Evolutionary conservation across 75 land plant species (phyloP).

Genomic region (Cryptomeria japonica): DNA sequence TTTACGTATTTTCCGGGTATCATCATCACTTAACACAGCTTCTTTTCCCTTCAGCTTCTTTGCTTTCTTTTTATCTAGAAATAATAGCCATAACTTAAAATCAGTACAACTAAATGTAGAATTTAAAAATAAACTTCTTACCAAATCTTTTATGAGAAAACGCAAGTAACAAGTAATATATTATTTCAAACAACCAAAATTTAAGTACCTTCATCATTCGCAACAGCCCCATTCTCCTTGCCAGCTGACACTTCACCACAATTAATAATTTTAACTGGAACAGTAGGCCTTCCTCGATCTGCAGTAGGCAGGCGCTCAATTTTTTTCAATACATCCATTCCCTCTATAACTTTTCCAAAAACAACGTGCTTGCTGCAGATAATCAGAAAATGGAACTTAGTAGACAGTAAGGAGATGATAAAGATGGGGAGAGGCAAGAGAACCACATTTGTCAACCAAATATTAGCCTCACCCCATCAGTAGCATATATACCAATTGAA

Average conservation of each 20-base stretch:
- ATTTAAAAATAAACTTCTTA: background rate
- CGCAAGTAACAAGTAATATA: background rate
- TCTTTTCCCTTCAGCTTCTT: slow-evolving; percentile 49
- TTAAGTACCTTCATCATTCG: slow-evolving; percentile 2
- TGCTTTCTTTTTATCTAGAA: slow-evolving; percentile 68
- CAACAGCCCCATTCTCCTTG: slow-evolving; percentile 31
- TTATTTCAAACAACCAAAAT: background rate
- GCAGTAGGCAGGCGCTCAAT: slow-evolving; percentile 70
- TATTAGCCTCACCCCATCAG: slow-evolving; percentile 42
- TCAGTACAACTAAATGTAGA: background rate
- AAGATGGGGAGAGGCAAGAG: slow-evolving; percentile 12
- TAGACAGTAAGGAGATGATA: background rate
- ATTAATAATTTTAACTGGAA: slow-evolving; percentile 71
- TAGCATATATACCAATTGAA: slow-evolving; percentile 3
- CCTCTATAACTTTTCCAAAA: slow-evolving; percentile 92
- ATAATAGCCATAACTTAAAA: background rate
- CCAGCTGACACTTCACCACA: slow-evolving; percentile 66
- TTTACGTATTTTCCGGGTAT: slow-evolving; percentile 39
- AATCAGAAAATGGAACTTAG: background rate
- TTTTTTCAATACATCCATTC: slow-evolving; percentile 65
- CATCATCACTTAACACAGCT: slow-evolving; percentile 55
- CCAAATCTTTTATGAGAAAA: too few relatives aligned
- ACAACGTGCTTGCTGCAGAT: slow-evolving; percentile 88
- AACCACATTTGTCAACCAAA: slow-evolving; percentile 23
- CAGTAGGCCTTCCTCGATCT: slow-evolving; percentile 58